Base-by-base conservation (phyloP, 495 filamentous ascomycete genomes). In the Talaromyces nanjingensis region DNA sequence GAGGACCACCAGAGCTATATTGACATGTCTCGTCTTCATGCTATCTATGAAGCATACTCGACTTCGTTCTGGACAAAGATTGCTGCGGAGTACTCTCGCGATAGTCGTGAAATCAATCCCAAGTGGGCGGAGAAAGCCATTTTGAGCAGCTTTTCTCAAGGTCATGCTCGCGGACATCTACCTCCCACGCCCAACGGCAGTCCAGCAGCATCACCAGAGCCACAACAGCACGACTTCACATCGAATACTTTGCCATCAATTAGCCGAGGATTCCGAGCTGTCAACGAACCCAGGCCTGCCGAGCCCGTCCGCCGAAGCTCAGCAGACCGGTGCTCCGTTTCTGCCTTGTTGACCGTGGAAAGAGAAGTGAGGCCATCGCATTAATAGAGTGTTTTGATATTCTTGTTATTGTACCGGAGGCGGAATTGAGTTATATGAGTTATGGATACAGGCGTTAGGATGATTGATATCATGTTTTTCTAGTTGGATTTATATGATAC, bases 21-120 rank as follows among this genome's bases (percentile, higher is more conserved):
- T 67, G 88, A 93, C 73, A 84, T 86, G 64, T 78, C 82, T 63
- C 85, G 87, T 58, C 85, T 93, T 11, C 83, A 82, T 39, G 79
- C 83, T 52, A 81, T 91, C 57, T 91, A 92, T 71, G 83, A 86
- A 60, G 78, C 82, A 12, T 87, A 90, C 68, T 84, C 88, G 34
- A 76, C 81, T 37, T 83, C 83, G 12, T 92, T 93, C 73, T 93
- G 90, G 90, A 79, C 79, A 54, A 80, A 80, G 47, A 82, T 93
- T 39, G 89, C 90, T 22, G 73, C 81, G 37, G 86, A 89, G 59
- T 93, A 93, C 39, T 67, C 65, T 22, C 55, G 47, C 64, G 89
- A 89, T 58, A 67, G 73, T 4, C 83, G 84, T 47, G 55, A 34
- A 34, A 79, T 87, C 4, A 86, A 85, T 53, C 85, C 87, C 11